A percentile compares a stretch with the other conserved stretches of the same genome.
Conservation (phyloP, 345 rosid species). For the Eutrema heterophyllum region DNA sequence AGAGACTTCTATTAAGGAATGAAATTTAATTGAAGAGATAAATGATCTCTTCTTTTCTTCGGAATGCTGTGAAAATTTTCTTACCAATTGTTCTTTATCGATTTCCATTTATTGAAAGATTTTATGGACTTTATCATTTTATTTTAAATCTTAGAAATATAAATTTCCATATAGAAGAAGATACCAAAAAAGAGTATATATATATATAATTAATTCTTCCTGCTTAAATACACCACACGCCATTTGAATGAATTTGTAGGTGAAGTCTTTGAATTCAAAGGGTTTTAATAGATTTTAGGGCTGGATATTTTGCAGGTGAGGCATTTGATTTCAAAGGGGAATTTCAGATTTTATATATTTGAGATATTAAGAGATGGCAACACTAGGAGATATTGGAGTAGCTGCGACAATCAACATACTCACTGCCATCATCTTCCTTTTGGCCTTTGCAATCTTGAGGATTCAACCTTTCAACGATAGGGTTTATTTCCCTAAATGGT, state of each 20-base stretch:
- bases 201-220: background rate
- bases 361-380: constrained; percentile 58
- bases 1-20: background rate
- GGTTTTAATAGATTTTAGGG: background rate
- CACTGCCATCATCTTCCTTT: constrained; percentile 64
- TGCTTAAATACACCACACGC: constrained; percentile 9
- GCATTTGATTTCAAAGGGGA: background rate
- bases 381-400: constrained; percentile 74
- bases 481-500: constrained; percentile 96
- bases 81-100: background rate
- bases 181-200: background rate
- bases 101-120: background rate
- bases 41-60: background rate
- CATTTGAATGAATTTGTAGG: constrained; percentile 6
- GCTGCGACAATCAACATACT: constrained; percentile 75
- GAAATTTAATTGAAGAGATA: background rate
- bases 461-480: constrained; percentile 94
- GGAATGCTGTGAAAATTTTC: background rate
- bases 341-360: background rate
- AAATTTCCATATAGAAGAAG: background rate
- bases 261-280: background rate
- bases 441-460: constrained; percentile 82
- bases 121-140: background rate
- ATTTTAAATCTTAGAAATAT: background rate
- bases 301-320: constrained; percentile 12